Base-by-base conservation (phyloP, 257 asterid genomes). In the Lantana camara region DNA sequence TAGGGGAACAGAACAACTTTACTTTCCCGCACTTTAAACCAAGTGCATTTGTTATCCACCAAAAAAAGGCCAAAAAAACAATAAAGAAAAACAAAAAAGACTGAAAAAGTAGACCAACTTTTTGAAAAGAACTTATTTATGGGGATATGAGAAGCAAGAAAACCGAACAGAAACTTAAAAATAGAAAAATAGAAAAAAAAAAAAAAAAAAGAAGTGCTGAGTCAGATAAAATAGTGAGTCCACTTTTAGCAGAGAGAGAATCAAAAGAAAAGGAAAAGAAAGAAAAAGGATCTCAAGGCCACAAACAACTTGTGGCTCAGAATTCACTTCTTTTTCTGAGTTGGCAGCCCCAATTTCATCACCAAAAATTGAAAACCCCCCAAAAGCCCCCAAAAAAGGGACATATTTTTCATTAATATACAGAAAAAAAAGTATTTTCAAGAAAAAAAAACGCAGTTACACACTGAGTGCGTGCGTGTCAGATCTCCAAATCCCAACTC, bases 291-390 rank as follows among this genome's bases (percentile, higher is more conserved):
- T 77, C 80, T 80, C 48, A 53, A 80, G 66, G 91, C 96, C 92
- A 85, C 96, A 91, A 5, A 86, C 38, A 84, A 80, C 69, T 83
- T 83, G 96, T 89, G 98, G 95, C 83, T 80, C 58, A 76, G 73
- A 64, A 55, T 79, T 54, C 47, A 42, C 63, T 69, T 57, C 51
- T 75, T 44, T 47, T 60, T 81, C 91, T 77, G 74, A 84, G 89
- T 88, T 91, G 96, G 77, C 79, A 45, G n/a, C n/a, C n/a, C n/a
- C n/a, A n/a, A n/a, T n/a, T 34, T 64, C 35, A 54, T 46, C 69
- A 9, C 59, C 2, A 2, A 2, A 27, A 27, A 27, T 27, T 27
- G 54, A 54, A 55, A 54, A n/a, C n/a, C n/a, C n/a, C 74, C 63
- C 38, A 13, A 30, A 52, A 60, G 44, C 47, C 50, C 58, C 53